Evolutionary conservation across 2,329 filamentous ascomycete species (phyloP).

Genomic region (Arthrobotrys musiformis): DNA sequence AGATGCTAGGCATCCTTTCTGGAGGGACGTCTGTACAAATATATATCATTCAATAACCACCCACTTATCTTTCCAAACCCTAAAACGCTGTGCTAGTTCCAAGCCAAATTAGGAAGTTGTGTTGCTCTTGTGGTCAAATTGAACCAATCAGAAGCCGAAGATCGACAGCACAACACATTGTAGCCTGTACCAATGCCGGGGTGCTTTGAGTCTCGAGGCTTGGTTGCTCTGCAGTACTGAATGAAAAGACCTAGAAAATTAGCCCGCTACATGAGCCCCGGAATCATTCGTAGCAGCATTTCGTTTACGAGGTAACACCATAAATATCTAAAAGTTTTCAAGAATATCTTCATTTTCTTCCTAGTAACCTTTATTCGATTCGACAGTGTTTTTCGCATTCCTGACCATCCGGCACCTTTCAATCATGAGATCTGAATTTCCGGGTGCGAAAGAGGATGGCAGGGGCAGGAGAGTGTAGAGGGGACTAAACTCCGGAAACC

Average conservation of each 20-base stretch:
- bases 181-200: not conserved
- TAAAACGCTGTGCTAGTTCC: not conserved
- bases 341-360: not conserved
- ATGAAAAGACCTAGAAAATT: too few relatives aligned
- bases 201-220: too few relatives aligned
- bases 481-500: not conserved
- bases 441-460: slow-evolving; percentile 7
- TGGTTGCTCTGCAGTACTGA: too few relatives aligned
- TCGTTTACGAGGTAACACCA: too few relatives aligned
- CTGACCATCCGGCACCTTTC: not conserved
- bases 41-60: not conserved
- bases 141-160: not conserved
- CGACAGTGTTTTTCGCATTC: not conserved
- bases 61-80: not conserved
- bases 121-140: not conserved
- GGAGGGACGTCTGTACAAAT: slow-evolving; percentile 40
- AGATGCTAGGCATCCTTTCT: slow-evolving; percentile 28
- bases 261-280: too few relatives aligned
- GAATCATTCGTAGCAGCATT: too few relatives aligned
- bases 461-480: not conserved
- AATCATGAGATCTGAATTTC: not conserved
- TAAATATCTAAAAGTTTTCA: not conserved
- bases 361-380: not conserved
- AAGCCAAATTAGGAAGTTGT: slow-evolving; percentile 4
- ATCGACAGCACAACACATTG: not conserved